phyloP scores from a whole-genome alignment of 2,329 filamentous ascomycete species.

The Penicillium vulpinum region DNA sequence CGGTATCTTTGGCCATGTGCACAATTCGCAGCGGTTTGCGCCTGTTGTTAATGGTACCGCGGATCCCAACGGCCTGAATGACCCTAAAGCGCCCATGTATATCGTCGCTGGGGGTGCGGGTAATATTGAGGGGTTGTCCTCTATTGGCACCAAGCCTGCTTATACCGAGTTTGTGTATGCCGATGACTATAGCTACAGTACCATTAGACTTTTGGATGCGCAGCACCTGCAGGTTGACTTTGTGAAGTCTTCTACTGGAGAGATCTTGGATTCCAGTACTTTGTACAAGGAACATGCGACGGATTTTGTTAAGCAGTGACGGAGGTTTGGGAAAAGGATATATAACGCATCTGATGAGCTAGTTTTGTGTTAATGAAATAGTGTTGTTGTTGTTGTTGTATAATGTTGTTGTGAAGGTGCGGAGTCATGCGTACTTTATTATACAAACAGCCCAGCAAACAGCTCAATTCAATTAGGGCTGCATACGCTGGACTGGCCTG shows the following conservation, averaged over 20 bases:
- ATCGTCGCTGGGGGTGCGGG: constrained; percentile 58
- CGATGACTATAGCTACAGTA: constrained; percentile 54
- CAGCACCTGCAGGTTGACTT: constrained; percentile 55
- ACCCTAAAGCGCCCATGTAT: constrained; percentile 59
- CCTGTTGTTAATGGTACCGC: constrained; percentile 35
- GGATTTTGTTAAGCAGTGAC: constrained; percentile 55
- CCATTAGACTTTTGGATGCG: constrained; percentile 49
- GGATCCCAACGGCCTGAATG: constrained; percentile 47
- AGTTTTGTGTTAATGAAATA: not conserved
- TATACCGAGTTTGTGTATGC: constrained; percentile 43
- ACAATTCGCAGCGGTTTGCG: constrained; percentile 58
- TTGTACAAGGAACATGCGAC: constrained; percentile 52
- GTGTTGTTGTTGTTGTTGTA: not conserved
- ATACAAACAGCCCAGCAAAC: no score
- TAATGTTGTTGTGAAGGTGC: no score
- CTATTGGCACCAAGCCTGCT: constrained; percentile 44
- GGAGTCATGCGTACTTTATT: no score
- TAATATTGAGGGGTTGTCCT: constrained; percentile 55
- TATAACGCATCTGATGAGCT: not conserved
- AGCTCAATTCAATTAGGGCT: no score
- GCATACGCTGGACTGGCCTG: no score
- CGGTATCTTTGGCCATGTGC: constrained; percentile 59
- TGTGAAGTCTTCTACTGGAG: constrained; percentile 50
- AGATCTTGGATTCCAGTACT: constrained; percentile 49
- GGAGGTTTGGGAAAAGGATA: no score